A percentile compares a stretch with the other conserved stretches of the same genome.
These are phyloP conservation scores for Lachancea nothofagi DNA, from an alignment of 805 yeast species.

Conservation along the genomic window DNA sequence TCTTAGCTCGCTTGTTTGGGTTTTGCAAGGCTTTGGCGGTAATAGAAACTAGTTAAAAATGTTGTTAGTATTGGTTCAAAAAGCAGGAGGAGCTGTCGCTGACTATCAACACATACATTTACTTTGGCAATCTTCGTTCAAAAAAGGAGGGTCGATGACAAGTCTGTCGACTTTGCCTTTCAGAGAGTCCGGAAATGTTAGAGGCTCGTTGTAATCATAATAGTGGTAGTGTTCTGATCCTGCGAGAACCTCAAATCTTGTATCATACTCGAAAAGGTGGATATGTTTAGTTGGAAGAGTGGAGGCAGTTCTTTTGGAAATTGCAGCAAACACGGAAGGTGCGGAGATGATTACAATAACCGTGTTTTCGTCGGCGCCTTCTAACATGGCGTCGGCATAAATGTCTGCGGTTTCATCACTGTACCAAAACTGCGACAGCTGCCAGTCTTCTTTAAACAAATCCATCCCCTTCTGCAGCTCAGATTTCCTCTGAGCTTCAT, in stretches of 20 bases:
- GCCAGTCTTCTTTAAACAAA: slow-evolving; percentile 88
- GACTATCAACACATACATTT: slow-evolving; percentile 37
- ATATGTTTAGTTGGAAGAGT: slow-evolving; percentile 62
- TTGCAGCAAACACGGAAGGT: slow-evolving; percentile 87
- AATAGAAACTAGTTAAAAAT: slow-evolving; percentile 35
- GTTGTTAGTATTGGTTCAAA: slow-evolving; percentile 11
- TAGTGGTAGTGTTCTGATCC: slow-evolving; percentile 60
- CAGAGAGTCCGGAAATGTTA: slow-evolving; percentile 50
- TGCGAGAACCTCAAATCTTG: slow-evolving; percentile 66
- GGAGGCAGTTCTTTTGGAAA: slow-evolving; percentile 46
- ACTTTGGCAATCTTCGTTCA: slow-evolving; percentile 75
- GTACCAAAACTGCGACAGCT: slow-evolving; percentile 90
- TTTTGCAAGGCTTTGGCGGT: slow-evolving; percentile 57
- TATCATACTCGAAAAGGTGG: slow-evolving; percentile 73
- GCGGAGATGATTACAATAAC: slow-evolving; percentile 77
- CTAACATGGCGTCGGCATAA: slow-evolving; percentile 65
- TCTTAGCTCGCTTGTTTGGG: slow-evolving; percentile 35
- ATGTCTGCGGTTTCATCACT: slow-evolving; percentile 63
- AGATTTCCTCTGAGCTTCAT: slow-evolving; percentile 49
- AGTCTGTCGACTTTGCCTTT: slow-evolving; percentile 63
- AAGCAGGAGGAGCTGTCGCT: background rate
- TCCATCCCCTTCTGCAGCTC: slow-evolving; percentile 51
- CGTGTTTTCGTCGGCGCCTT: slow-evolving; percentile 69
- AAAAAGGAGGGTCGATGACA: slow-evolving; percentile 82
- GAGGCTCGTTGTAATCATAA: slow-evolving; percentile 73